Base-by-base conservation (phyloP, 352 stramenopile genomes). In the Blastocystis sp. region DNA sequence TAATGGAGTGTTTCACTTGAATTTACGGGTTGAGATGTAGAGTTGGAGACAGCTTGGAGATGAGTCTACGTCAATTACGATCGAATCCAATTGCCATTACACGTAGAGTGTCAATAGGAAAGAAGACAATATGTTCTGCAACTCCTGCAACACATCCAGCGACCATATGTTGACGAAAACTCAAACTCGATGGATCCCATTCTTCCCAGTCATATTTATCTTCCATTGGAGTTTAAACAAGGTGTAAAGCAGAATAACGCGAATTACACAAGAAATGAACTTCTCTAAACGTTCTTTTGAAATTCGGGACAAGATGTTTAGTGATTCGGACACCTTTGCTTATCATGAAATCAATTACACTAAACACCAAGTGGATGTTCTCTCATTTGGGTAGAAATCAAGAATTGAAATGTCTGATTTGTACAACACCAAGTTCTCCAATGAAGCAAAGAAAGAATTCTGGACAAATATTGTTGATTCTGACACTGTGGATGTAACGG, bases 121-220 rank as follows among this genome's bases (percentile, higher is more conserved):
- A 99, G 78, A 99, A 97, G 53, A 96, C 94, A 37, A 96, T 94
- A 91, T 99, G 97, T 92, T 99, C 97, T 17, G 95, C 94, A 51
- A 99, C 94, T 70, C 97, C 97, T 6, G 97, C 97, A 60, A 96
- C 92, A 48, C 94, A 98, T 22, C 96, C 96, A 17, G 96, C 95
- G 22, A 98, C 89, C 92, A 97, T 98, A 92, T 98, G 96, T 89
- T 96, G 92, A 80, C 94, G 91, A 92, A 98, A 98, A 17, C 95
- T 96, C 15, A 94, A 93, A 84, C 95, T 95, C 89, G 95, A 93
- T 40, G 94, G 94, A 76, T 94, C 93, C 95, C 95, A 98, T 90
- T 97, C 95, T 82, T 98, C 95, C 94, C 94, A 97, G 91, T 97
- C 94, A 84, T 96, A 82, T 90, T 91, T 78, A 90, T 84, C 73